Base-by-base conservation (phyloP, 768 basidiomycete genomes). In the Phlebiopsis gigantea region DNA sequence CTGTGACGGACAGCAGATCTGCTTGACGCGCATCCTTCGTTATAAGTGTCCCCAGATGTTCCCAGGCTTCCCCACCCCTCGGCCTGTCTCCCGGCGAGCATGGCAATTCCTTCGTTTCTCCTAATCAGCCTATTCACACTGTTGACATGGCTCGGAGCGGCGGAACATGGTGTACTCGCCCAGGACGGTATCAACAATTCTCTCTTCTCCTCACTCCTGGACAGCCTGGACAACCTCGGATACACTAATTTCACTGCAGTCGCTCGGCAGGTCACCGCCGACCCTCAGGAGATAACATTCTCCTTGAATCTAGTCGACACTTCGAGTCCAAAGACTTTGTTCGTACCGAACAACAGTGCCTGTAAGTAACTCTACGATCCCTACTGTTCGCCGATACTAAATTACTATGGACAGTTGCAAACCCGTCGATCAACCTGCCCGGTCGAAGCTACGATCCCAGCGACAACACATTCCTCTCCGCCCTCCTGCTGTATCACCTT, bases 31-130 rank as follows among this genome's bases (percentile, higher is more conserved):
- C n/a, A n/a, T n/a, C n/a, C n/a, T n/a, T 39, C 4, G 12, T 39
- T 39, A 39, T 39, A 39, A 39, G 34, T 39, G 12, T 17, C 34
- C 34, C 3, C 34, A 39, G 17, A 39, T n/a, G 46, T 34, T 22
- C 24, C 10, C 43, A 28, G 54, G 26, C 7, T 14, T 12, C 5
- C 19, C 22, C 31, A 17, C 43, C 28, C 46, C 39, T 34, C 55
- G n/a, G 29, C 46, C 46, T 48, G 54, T 41, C 55, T 56, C 55
- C 55, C 29, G 55, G 55, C 31, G 55, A 56, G 55, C 55, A 34
- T 41, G 47, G 31, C 39, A 25, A 8, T 14, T 5, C 30, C 34
- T 41, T 56, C 46, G 29, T 34, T 47, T 45, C 24, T n/a, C 21
- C 12, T 56, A 5, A 14, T 25, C 7, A 25, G 34, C 10, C 26